Base-by-base conservation (phyloP, 116 monocot genomes). In the Iris pallida region DNA sequence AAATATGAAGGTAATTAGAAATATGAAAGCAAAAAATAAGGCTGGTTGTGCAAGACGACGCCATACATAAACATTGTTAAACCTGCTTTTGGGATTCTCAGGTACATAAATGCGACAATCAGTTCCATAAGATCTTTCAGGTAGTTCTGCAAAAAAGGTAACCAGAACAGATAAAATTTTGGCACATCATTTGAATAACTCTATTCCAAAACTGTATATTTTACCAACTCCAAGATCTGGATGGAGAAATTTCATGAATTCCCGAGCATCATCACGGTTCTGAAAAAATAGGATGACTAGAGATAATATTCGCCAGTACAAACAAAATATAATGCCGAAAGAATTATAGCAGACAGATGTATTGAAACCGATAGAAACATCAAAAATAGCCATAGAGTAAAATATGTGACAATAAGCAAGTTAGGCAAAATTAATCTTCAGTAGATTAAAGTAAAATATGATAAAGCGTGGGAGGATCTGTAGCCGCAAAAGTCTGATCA, bases 31-130 rank as follows among this genome's bases (percentile, higher is more conserved):
- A 53, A 20, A 61, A 65, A 65, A 9, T 3, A 56, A 78, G 67
- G 63, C 30, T 16, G 45, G 60, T 68, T 73, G 75, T 68, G 57
- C 76, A 75, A 58, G 80, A 74, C 85, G 81, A 69, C 60, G 78
- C 66, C 97, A 85, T 97, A 97, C 97, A 87, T 97, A 97, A 81
- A 97, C 87, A 83, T 97, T 97, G 73, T 77, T 90, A 87, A 92
- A 97, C 83, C 90, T 97, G 83, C 73, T 92, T 83, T 85, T 92
- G 42, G 90, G 92, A 81, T 92, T 79, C 40, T 97, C 93, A 58
- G 97, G 97, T 10, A 92, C 88, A 90, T 97, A 97, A 57, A 97
- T 90, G 15, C 97, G 97, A 45, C 97, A 97, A 82, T 97, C 93
- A 17, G 87, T 61, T 59, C 90, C 97, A 81, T 97, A 97, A 16